These are phyloP conservation scores for Solanum chacoense DNA, from an alignment of 305 asterid species.

Conservation along the genomic window DNA sequence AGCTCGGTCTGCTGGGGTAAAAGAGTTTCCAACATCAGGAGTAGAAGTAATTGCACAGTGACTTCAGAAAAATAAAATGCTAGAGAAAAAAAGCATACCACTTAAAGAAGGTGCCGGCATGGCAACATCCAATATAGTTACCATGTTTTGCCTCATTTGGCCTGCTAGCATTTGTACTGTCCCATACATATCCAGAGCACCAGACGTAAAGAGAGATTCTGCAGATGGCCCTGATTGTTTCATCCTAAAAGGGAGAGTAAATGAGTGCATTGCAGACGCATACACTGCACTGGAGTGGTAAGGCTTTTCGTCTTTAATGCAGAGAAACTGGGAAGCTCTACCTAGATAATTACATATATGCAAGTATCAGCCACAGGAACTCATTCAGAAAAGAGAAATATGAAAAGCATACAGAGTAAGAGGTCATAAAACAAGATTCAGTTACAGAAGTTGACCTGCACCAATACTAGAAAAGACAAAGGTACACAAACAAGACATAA, in stretches of 20 bases:
- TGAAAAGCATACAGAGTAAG: background rate
- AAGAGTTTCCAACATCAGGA: slow-evolving; percentile 5
- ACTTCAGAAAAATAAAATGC: background rate
- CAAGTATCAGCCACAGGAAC: background rate
- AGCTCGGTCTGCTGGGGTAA: slow-evolving; percentile 26
- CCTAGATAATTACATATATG: slow-evolving; percentile 25
- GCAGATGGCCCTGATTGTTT: slow-evolving; percentile 59
- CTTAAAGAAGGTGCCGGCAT: slow-evolving; percentile 68
- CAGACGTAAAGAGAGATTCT: slow-evolving; percentile 36
- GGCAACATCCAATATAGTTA: slow-evolving; percentile 53
- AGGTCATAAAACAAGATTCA: background rate
- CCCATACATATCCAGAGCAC: slow-evolving; percentile 52
- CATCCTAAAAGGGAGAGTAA: slow-evolving; percentile 83
- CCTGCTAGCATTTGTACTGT: slow-evolving; percentile 60
- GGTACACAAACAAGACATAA: background rate
- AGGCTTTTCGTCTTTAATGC: slow-evolving; percentile 48
- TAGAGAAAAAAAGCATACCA: slow-evolving; percentile 27
- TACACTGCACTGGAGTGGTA: slow-evolving; percentile 85
- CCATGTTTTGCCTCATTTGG: slow-evolving; percentile 67
- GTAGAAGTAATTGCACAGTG: background rate
- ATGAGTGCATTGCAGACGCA: slow-evolving; percentile 82
- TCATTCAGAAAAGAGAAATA: background rate
- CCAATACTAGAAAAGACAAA: background rate
- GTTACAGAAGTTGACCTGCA: background rate
- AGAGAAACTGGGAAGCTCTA: slow-evolving; percentile 48